Base-by-base conservation (phyloP, 805 yeast genomes). In the Pichia gijzeniarum region DNA sequence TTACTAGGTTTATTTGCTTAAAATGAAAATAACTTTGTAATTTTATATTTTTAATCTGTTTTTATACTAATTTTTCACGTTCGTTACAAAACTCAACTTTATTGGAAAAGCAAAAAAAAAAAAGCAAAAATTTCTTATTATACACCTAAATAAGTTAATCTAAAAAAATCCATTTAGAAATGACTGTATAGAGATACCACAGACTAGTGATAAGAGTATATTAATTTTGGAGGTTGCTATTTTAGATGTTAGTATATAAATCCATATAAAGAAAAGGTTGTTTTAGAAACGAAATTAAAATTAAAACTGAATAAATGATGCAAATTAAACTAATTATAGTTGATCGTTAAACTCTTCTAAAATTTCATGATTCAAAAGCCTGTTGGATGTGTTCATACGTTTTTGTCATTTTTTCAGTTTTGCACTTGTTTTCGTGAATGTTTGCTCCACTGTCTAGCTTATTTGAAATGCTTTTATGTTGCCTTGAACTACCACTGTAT, bases 1-100 rank as follows among this genome's bases (percentile, higher is more conserved):
- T 60, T 90, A 90, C 83, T 90, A 85, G 67, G 61, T 65, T 33
- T 32, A 20, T 44, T 33, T 25, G n/a, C n/a, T 25, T 25, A 25
- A 7, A 25, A 25, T 25, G 10, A 25, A 6, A 25, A 25, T 7
- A 10, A 25, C 17, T 39, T 13, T 31, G 27, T 33, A 33, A 9
- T 30, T 30, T n/a, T 9, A 14, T 27, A 25, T n/a, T 22, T 43
- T 35, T 30, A 44, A 33, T 30, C 33, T 33, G 33, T 27, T 38
- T 27, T 12, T 4, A 10, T 6, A 20, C 3, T 4, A 17, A 18
- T 22, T 30, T 38, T 10, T 5, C 21, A 22, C 21, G 10, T 25
- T 38, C 33, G 41, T 38, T n/a, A n/a, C n/a, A 25, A 25, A 25
- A 25, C 28, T 25, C 28, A 25, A 10, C 28, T 25, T 6, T 10